These are phyloP conservation scores for Cryptosporidium meleagridis DNA, from an alignment of 169 alveolate species.

Conservation along the genomic window DNA sequence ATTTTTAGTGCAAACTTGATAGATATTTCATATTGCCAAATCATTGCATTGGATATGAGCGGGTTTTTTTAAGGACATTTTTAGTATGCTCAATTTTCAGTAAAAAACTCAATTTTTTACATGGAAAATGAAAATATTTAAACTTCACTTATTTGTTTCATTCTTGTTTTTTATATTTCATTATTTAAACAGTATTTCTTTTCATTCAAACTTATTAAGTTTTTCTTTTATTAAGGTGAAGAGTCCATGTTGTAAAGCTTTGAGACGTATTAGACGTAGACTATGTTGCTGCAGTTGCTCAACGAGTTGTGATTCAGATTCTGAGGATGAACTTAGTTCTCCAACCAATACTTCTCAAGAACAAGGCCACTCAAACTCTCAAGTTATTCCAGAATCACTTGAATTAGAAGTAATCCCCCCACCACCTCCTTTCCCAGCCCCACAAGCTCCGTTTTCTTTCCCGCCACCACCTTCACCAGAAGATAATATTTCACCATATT, in stretches of 20 bases:
- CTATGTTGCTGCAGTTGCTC: neutral
- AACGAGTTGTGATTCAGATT: neutral
- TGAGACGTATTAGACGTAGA: neutral
- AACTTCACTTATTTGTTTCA: neutral
- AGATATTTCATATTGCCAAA: too few relatives aligned
- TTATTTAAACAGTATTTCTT: neutral
- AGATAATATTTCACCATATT: neutral
- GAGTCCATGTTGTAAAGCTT: neutral
- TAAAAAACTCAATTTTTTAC: too few relatives aligned
- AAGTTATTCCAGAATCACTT: neutral
- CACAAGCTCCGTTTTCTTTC: neutral
- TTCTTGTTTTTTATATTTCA: neutral
- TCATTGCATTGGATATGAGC: too few relatives aligned
- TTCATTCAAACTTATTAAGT: neutral
- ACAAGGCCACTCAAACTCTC: neutral
- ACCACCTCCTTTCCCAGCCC: constrained; percentile 7
- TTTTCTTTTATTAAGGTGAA: neutral
- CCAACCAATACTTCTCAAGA: neutral
- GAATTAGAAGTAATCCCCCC: neutral
- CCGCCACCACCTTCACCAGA: neutral
- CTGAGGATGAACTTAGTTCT: neutral
- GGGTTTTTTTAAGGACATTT: too few relatives aligned
- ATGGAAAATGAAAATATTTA: neutral
- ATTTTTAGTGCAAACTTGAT: too few relatives aligned
- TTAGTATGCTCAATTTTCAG: too few relatives aligned